These are phyloP conservation scores for Rhodotorula sp. DNA, from an alignment of 1,284 basidiomycete species.

Conservation along the genomic window DNA sequence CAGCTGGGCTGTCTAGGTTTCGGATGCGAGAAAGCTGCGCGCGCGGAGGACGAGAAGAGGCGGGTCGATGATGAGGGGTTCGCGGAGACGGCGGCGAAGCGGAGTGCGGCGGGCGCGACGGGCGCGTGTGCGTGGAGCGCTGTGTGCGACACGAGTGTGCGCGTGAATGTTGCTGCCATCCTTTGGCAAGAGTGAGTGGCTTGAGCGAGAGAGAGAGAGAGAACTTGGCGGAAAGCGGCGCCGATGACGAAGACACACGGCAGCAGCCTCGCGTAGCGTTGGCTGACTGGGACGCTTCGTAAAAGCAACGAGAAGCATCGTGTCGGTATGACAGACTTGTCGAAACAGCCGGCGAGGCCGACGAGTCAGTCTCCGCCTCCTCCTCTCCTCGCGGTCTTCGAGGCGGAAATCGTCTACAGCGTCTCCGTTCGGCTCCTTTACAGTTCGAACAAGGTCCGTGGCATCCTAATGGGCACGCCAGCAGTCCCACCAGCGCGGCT, in stretches of 20 bases:
- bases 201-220: not conserved
- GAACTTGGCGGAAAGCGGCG: not conserved
- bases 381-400: no score
- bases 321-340: no score
- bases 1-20: not conserved
- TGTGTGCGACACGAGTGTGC: not conserved
- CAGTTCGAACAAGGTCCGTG: no score
- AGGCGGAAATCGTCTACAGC: no score
- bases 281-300: no score
- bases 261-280: no score
- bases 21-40: not conserved
- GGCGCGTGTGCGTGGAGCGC: not conserved
- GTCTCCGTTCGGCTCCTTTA: no score
- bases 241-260: not conserved
- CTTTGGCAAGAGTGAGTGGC: not conserved
- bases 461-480: no score
- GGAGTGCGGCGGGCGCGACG: not conserved
- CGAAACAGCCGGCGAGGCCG: no score
- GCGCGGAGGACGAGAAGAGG: constrained; percentile 22
- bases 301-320: no score
- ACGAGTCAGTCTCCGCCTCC: no score
- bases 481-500: not conserved
- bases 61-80: not conserved
- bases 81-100: not conserved
- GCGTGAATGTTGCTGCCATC: constrained; percentile 1